Base-by-base conservation (phyloP, 805 yeast genomes). In the Candida suzukii region DNA sequence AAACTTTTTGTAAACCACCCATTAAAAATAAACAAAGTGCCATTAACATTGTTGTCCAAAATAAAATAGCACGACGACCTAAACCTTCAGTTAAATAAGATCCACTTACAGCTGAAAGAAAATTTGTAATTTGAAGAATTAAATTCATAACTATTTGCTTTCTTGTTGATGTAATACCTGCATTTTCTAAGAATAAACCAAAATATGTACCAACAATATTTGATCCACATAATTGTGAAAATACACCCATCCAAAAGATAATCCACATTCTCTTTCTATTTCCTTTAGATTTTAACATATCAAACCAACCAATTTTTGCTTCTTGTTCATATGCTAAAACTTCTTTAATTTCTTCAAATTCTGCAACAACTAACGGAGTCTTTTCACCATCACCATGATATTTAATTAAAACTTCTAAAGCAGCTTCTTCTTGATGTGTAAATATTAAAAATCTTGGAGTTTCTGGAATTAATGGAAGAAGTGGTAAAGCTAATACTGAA, bases 401-500 rank as follows among this genome's bases (percentile, higher is more conserved):
- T 26, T 45, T 46, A 14, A 41, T 39, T 37, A 57, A 47, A 11
- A 57, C 49, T 10, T 47, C 40, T 31, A 51, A 41, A 16, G 65
- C 66, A 37, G 58, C 56, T 1, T 49, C 55, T 37, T 52, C 46
- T 33, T 48, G 46, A 10, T 54, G 55, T 38, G 48, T 50, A 29
- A 48, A 50, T 18, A 58, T 46, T 41, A 61, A 49, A 46, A 47
- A 61, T 44, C 66, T 50, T 34, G 66, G 66, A 19, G 66, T 57
- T 45, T 62, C 67, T 7, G 62, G 61, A 27, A 54, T 53, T 40
- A 53, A 49, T 8, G 43, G 46, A 34, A 53, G 45, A 39, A 48
- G 37, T 3, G 49, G 47, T 14, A 55, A 19, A 7, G 51, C 37
- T 10, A 56, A 38, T 27, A 48, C 35, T 5, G 65, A 51, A 3